Evolutionary conservation across 495 filamentous ascomycete genomes (phyloP), one percentile per base, ranked within the genome.

Genomic region (Penicillium desertorum): DNA sequence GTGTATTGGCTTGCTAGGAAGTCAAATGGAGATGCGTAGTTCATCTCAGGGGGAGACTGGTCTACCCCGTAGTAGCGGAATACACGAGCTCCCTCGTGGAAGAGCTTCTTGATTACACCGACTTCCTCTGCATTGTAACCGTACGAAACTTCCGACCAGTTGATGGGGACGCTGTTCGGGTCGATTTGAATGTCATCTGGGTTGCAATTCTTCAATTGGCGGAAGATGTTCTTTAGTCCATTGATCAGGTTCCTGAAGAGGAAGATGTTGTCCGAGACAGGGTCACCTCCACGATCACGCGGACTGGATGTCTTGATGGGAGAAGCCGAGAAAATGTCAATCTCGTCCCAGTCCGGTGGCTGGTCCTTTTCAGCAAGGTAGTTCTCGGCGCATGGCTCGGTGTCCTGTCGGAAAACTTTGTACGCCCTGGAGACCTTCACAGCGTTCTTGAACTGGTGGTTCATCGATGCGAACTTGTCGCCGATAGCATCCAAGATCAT

Each of bases 91-190:
- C 95, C 95, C 73, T 99, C 92, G 32, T 92, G 91, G 77, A 99
- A 96, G 7, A 99, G 81, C 73, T 98, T 98, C 71, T 92, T 92
- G 57, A 99, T 93, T 17, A 98, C 91, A 56, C 90, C 83, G 45
- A 99, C 93, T 62, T 99, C 95, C 71, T 99, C 95, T 0, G 95
- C 92, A 56, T 92, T 93, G 76, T 96, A 99, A 7, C 95, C 95
- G 70, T 91, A 96, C 1, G 92, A 93, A 1, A 98, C 91, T 58
- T 99, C 95, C 36, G 87, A 81, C 95, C 95, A 99, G 62, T 97
- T 95, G 22, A 85, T 73, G 5, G 95, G 92, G 6, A 90, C 89
- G 59, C 87, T 91, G 27, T 78, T 80, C 3, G 84, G 74, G 58
- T 97, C 93, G 29, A 93, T 86, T 17, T 82, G 70, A 43, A 78